phyloP scores from a whole-genome alignment of 1,284 basidiomycete genomes.

The Papiliotrema fonsecae region DNA sequence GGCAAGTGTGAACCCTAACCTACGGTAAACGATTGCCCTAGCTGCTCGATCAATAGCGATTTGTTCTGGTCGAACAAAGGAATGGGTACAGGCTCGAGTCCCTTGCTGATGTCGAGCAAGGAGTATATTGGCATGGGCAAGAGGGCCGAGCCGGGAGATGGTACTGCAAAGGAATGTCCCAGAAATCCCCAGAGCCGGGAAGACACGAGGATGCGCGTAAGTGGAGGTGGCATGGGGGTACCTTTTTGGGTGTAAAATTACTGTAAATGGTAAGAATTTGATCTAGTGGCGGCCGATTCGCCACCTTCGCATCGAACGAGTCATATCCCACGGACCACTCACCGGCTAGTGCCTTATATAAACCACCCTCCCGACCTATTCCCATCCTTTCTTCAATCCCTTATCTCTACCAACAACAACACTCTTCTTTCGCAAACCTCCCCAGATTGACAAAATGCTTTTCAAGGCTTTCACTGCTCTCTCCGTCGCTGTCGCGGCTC shows the following conservation, averaged over 20 bases:
- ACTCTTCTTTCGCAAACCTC: constrained; percentile 1
- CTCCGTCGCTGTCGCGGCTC: constrained; percentile 25
- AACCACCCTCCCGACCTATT: background rate
- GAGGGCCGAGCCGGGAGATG: too few species aligned
- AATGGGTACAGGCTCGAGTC: background rate
- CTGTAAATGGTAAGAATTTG: too few species aligned
- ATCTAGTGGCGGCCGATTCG: too few species aligned
- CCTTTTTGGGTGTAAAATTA: too few species aligned
- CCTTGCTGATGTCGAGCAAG: background rate
- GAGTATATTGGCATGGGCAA: too few species aligned
- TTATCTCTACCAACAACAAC: constrained; percentile 5
- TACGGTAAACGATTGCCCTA: background rate
- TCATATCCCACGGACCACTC: background rate
- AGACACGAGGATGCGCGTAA: too few species aligned
- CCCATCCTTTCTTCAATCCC: constrained; percentile 1
- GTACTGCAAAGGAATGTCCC: too few species aligned
- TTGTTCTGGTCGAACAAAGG: background rate
- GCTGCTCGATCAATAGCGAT: background rate
- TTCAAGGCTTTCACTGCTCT: constrained; percentile 18
- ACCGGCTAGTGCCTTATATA: background rate
- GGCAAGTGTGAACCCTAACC: background rate
- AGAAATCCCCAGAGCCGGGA: too few species aligned
- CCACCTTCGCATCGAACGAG: too few species aligned
- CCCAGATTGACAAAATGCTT: constrained; percentile 19
- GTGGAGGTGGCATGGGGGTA: too few species aligned